Percentiles rank a stretch among this genome's conserved stretches.
These are phyloP conservation scores for Solanum megistacrolobum DNA, from an alignment of 257 asterid genomes.

Conservation along the genomic window DNA sequence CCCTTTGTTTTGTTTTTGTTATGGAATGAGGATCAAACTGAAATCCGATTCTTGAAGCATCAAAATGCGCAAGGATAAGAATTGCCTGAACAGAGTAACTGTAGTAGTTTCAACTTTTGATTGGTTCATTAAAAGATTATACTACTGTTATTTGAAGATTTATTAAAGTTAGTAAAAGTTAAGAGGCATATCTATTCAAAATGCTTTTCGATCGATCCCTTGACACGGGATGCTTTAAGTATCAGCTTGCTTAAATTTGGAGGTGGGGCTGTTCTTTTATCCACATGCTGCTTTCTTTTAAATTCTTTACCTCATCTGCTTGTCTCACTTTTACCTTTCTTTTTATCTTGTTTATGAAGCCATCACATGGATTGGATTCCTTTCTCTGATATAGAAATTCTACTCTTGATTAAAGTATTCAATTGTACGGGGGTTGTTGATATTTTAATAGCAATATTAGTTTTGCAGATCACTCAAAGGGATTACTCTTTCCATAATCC, in stretches of 20 bases:
- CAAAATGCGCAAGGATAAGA: background rate
- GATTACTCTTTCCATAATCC: background rate
- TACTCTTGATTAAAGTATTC: constrained; percentile 1
- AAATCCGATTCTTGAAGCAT: background rate
- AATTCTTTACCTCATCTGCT: constrained; percentile 11
- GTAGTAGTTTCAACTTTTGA: background rate
- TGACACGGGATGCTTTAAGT: constrained; percentile 10
- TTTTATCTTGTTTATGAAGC: constrained; percentile 27
- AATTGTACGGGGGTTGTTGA: constrained; percentile 2
- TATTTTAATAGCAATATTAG: background rate
- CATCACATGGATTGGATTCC: constrained; percentile 21
- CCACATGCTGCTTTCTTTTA: constrained; percentile 29
- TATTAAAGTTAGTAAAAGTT: background rate
- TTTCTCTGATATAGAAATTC: constrained; percentile 6
- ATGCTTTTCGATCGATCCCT: constrained; percentile 12
- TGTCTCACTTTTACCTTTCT: constrained; percentile 5
- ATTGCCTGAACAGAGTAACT: background rate
- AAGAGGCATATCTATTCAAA: constrained; percentile 19
- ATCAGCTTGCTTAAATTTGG: constrained; percentile 24
- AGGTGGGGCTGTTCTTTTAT: constrained; percentile 26
- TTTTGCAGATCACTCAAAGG: background rate
- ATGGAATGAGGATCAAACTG: background rate
- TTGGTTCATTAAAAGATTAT: background rate
- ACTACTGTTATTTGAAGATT: background rate
- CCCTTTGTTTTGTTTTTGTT: background rate